These are phyloP conservation scores for Colletotrichum sp. DNA, from an alignment of 2,329 filamentous ascomycete species.

Conservation along the genomic window DNA sequence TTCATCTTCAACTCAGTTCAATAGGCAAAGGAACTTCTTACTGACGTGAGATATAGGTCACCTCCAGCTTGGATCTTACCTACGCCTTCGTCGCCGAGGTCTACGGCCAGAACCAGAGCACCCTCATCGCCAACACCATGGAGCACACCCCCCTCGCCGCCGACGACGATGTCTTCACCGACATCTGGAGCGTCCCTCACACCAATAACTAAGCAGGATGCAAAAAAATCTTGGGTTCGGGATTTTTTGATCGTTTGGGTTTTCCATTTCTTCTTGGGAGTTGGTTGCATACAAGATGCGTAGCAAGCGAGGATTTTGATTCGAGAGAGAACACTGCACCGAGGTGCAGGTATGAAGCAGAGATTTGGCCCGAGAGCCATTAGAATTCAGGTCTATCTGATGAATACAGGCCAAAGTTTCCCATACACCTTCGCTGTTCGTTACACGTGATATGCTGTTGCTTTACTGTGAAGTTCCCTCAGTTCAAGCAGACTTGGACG, in stretches of 20 bases:
- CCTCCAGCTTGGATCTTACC: conserved; percentile 39
- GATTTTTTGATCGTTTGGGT: background rate
- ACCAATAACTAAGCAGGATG: conserved; percentile 13
- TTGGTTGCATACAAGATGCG: background rate
- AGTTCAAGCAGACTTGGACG: background rate
- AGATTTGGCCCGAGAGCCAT: background rate
- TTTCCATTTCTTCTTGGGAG: background rate
- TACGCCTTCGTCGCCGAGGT: conserved; percentile 43
- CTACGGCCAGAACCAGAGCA: conserved; percentile 54
- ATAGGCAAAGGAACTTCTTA: background rate
- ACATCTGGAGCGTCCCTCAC: conserved; percentile 26
- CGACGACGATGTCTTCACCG: conserved; percentile 33
- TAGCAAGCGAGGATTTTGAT: background rate
- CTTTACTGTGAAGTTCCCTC: background rate
- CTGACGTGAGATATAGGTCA: conserved; percentile 28
- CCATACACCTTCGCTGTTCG: background rate
- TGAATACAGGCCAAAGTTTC: background rate
- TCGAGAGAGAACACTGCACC: background rate
- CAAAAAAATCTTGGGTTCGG: no score
- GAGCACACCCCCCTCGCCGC: conserved; percentile 53
- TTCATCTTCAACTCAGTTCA: background rate
- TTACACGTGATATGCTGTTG: background rate
- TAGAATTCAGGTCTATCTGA: background rate
- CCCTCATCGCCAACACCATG: conserved; percentile 49
- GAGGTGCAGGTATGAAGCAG: background rate